A percentile compares a stretch with the other conserved stretches of the same genome.
Evolutionary conservation across 441 rosid genomes (phyloP).

Genomic region (Omphalea diandra): DNA sequence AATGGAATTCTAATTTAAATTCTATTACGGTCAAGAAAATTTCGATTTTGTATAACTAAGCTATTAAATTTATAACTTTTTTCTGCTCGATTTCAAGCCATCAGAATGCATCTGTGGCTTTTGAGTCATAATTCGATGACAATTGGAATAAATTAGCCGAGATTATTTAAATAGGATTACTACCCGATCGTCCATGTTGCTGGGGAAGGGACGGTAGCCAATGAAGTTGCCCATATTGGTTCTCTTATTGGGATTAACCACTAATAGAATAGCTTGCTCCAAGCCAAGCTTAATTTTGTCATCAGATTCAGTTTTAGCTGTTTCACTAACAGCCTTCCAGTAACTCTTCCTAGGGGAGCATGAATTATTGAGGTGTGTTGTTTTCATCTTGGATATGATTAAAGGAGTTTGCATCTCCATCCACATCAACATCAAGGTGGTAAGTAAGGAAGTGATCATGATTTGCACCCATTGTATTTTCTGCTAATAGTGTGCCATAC

Average conservation of each 20-base stretch:
- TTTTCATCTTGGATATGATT: constrained; percentile 26
- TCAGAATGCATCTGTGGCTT: no score
- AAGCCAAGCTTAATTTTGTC: constrained; percentile 28
- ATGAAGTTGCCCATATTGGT: constrained; percentile 31
- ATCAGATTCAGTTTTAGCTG: constrained; percentile 36
- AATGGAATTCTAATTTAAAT: no score
- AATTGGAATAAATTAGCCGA: no score
- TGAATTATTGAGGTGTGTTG: neutral
- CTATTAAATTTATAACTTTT: no score
- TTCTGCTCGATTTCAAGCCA: no score
- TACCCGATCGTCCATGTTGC: constrained; percentile 11
- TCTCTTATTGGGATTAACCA: constrained; percentile 37
- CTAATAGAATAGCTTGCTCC: constrained; percentile 23
- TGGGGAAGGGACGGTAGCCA: constrained; percentile 33
- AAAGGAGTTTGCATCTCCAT: constrained; percentile 38
- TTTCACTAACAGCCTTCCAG: constrained; percentile 33
- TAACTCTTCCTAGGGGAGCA: constrained; percentile 37
- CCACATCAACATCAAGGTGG: constrained; percentile 38
- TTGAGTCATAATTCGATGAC: no score
- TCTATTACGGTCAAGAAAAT: no score
- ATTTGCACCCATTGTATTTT: constrained; percentile 33
- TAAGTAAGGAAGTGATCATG: constrained; percentile 39
- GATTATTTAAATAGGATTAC: no score
- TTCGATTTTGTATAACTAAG: no score
- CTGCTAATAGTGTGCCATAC: constrained; percentile 34